Evolutionary conservation across 1,139 yeast genomes (phyloP).

Genomic region (Hansenula lynferdii): DNA sequence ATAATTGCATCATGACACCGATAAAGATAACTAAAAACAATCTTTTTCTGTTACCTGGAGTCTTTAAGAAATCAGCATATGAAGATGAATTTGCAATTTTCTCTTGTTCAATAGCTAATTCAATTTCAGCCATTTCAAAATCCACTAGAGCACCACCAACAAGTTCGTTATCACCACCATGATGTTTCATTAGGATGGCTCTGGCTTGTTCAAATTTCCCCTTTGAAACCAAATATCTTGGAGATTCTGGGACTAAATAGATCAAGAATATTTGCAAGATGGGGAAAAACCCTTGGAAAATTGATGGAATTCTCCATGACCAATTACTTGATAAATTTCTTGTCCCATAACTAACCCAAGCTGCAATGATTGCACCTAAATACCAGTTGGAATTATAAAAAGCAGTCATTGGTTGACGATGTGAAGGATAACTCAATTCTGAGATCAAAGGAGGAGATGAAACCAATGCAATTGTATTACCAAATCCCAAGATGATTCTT

Average conservation of each 20-base stretch:
- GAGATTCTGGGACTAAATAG: slow-evolving; percentile 62
- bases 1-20: slow-evolving; percentile 34
- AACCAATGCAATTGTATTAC: slow-evolving; percentile 37
- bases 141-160: slow-evolving; percentile 33
- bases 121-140: slow-evolving; percentile 42
- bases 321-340: slow-evolving; percentile 24
- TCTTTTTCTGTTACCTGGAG: slow-evolving; percentile 41
- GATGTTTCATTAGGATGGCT: slow-evolving; percentile 32
- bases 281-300: slow-evolving; percentile 36
- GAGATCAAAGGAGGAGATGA: slow-evolving; percentile 40
- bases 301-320: slow-evolving; percentile 41
- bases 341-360: slow-evolving; percentile 51
- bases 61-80: slow-evolving; percentile 23
- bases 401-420: slow-evolving; percentile 43
- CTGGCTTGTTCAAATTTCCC: slow-evolving; percentile 55
- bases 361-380: slow-evolving; percentile 53
- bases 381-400: slow-evolving; percentile 49
- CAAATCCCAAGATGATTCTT: slow-evolving; percentile 45
- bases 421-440: slow-evolving; percentile 39
- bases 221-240: slow-evolving; percentile 60
- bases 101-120: slow-evolving; percentile 30
- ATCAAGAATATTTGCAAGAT: slow-evolving; percentile 32
- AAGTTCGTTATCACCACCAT: slow-evolving; percentile 33
- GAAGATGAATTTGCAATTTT: slow-evolving; percentile 22
- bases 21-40: slow-evolving; percentile 32